A percentile compares a stretch with the other conserved stretches of the same genome.
phyloP scores from a whole-genome alignment of 257 asterid genomes.

The Primulina tabacum region DNA sequence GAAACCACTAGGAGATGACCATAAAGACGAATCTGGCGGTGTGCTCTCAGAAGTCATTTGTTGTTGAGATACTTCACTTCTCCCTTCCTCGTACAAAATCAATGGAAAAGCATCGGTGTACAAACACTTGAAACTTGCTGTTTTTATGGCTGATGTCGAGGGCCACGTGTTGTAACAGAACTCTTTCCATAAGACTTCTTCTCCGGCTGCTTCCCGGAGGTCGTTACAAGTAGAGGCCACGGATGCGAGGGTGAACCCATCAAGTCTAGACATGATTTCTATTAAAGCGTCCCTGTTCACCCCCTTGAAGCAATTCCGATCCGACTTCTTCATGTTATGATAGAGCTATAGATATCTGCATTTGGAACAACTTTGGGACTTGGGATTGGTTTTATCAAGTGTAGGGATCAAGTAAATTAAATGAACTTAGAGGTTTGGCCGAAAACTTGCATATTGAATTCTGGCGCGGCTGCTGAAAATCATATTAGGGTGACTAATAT shows the following conservation, averaged over 20 bases:
- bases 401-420: conserved; percentile 9
- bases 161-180: conserved; percentile 28
- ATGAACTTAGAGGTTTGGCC: neutral
- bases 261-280: conserved; percentile 24
- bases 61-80: neutral
- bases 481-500: neutral
- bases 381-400: neutral
- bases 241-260: conserved; percentile 20
- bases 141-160: conserved; percentile 16
- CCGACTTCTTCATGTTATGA: conserved; percentile 13
- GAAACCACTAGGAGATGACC: conserved; percentile 19
- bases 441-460: conserved; percentile 7
- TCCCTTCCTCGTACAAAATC: conserved; percentile 6
- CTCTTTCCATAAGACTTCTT: conserved; percentile 16
- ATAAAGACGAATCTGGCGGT: neutral
- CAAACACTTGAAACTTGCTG: conserved; percentile 21
- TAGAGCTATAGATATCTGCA: too few relatives aligned
- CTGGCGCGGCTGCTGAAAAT: neutral
- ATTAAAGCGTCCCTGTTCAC: conserved; percentile 10
- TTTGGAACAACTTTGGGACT: neutral
- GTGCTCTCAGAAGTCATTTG: neutral
- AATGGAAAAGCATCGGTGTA: conserved; percentile 23
- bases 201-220: conserved; percentile 9
- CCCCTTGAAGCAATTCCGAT: neutral
- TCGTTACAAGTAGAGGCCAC: conserved; percentile 9